Percentiles rank a stretch among this genome's conserved stretches.
Evolutionary conservation across 768 basidiomycete genomes (phyloP).

Genomic region (Tremella fuciformis): DNA sequence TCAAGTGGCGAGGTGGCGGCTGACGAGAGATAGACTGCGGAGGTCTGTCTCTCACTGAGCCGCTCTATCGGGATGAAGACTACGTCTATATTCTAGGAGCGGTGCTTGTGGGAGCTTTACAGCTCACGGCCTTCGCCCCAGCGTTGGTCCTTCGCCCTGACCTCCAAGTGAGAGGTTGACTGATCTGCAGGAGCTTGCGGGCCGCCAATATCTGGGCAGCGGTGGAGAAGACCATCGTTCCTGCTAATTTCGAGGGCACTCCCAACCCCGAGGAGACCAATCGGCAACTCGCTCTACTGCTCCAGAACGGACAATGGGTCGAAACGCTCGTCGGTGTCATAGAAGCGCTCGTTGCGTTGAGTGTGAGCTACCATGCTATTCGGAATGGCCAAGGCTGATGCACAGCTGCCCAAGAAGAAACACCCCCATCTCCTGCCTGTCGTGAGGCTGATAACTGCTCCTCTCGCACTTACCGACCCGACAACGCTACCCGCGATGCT

Average conservation of each 20-base stretch:
- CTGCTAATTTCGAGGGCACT: neutral
- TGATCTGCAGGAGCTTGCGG: neutral
- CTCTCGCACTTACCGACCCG: constrained; percentile 52
- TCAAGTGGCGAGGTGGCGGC: too few species aligned
- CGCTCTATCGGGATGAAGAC: neutral
- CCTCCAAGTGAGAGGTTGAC: constrained; percentile 1
- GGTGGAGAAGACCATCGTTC: too few species aligned
- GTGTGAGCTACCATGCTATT: constrained; percentile 20
- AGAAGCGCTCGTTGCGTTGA: constrained; percentile 23
- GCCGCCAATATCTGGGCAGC: too few species aligned
- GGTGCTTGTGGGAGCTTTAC: neutral
- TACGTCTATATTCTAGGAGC: neutral
- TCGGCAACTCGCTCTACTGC: too few species aligned
- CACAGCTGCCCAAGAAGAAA: constrained; percentile 58
- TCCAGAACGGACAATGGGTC: constrained; percentile 27
- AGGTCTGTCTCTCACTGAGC: too few species aligned
- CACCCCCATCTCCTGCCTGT: constrained; percentile 58
- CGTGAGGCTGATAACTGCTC: constrained; percentile 55
- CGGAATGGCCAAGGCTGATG: constrained; percentile 2
- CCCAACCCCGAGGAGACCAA: too few species aligned
- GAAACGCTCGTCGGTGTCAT: constrained; percentile 29
- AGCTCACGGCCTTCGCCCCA: too few species aligned
- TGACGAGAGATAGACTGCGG: too few species aligned
- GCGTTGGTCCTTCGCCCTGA: too few species aligned
- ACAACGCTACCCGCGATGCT: constrained; percentile 16